phyloP scores from a whole-genome alignment of 371 early-diverging fungal genomes.

The Mortierella sp. region DNA sequence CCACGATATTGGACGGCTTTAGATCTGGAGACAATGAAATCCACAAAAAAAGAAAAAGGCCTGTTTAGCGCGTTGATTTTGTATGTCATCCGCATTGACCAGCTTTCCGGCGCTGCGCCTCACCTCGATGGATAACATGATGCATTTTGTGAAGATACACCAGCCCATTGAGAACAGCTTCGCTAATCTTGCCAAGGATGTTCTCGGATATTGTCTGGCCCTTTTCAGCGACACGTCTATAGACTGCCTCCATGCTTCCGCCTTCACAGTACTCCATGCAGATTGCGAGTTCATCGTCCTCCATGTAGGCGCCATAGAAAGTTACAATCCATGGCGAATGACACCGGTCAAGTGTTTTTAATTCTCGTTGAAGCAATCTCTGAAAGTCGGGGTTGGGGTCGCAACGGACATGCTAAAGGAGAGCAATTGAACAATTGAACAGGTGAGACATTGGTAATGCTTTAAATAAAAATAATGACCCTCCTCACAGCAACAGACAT shows the following conservation, averaged over 20 bases:
- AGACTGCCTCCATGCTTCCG: conserved; percentile 84
- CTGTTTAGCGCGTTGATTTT: too few relatives aligned
- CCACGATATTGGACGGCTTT: conserved; percentile 92
- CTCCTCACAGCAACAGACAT: conserved; percentile 8
- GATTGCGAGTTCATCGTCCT: conserved; percentile 91
- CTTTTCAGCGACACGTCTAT: conserved; percentile 72
- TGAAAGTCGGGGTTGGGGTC: conserved; percentile 78
- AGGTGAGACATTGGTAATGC: neutral
- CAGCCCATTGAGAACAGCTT: conserved; percentile 83
- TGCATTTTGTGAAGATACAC: conserved; percentile 78
- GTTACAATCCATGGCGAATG: conserved; percentile 92
- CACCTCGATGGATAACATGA: conserved; percentile 88
- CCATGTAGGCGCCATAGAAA: conserved; percentile 93
- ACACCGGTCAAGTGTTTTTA: conserved; percentile 88
- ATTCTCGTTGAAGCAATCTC: conserved; percentile 90
- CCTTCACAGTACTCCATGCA: conserved; percentile 96
- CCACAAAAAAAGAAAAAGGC: neutral
- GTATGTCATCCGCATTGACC: neutral
- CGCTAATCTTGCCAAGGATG: conserved; percentile 82
- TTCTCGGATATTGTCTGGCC: conserved; percentile 79
- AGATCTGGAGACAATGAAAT: conserved; percentile 63
- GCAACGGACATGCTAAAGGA: conserved; percentile 67
- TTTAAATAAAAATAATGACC: neutral
- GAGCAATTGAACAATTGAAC: neutral
- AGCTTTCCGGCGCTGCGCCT: neutral